Conservation (phyloP, 345 rosid species). For the Aquilaria yunnanensis region DNA sequence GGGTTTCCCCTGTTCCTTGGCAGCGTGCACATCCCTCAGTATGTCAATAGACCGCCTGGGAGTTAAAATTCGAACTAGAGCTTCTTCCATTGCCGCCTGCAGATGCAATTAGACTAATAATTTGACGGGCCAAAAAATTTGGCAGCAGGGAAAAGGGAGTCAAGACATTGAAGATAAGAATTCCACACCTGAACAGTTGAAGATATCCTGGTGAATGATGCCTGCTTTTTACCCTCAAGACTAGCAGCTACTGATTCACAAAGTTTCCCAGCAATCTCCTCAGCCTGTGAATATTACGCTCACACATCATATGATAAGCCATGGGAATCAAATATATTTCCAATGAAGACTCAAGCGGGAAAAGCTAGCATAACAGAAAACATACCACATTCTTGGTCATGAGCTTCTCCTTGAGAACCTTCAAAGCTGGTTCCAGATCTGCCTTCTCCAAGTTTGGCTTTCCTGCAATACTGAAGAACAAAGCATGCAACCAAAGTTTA, state of each 20-base stretch:
- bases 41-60: conserved; percentile 97
- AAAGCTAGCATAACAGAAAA: neutral
- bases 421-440: conserved; percentile 90
- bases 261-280: conserved; percentile 96
- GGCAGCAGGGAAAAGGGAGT: neutral
- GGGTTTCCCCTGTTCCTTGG: conserved; percentile 88
- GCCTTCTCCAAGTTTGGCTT: conserved; percentile 91
- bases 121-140: neutral
- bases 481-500: neutral
- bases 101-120: conserved; percentile 3
- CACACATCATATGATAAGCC: too few relatives aligned
- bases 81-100: conserved; percentile 97
- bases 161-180: conserved; percentile 8
- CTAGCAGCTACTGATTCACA: conserved; percentile 96
- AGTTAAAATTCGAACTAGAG: conserved; percentile 92
- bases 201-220: conserved; percentile 93
- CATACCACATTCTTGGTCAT: conserved; percentile 99
- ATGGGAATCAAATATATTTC: too few relatives aligned
- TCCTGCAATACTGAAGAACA: conserved; percentile 73
- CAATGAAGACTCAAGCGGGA: too few relatives aligned
- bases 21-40: conserved; percentile 87
- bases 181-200: conserved; percentile 82
- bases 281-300: conserved; percentile 53
- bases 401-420: conserved; percentile 93
- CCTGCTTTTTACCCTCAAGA: conserved; percentile 95